Evolutionary conservation across 2,329 filamentous ascomycete species (phyloP), one percentile per base, ranked within the genome.

Genomic region (Ustilaginoidea virens): DNA sequence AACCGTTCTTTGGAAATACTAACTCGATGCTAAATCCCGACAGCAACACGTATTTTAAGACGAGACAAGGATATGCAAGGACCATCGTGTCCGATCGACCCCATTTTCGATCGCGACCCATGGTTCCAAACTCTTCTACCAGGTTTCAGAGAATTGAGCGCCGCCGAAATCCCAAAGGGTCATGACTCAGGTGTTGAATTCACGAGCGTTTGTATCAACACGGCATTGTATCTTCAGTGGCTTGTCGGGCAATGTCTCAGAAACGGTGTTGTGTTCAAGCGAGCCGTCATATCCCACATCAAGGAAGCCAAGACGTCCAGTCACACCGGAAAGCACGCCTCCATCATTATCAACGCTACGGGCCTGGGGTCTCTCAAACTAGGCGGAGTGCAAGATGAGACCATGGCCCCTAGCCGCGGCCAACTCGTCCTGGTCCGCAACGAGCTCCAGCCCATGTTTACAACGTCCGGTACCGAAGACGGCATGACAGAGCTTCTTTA

Each of bases 161-260:
- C 63, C 19, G 51, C 57, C 7, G 63, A 78, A 39, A 56, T 92
- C 2, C 68, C 71, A 0, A 42, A 57, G 0, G 80, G 69, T 12
- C 68, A 76, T 30, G 75, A 83, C 35, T 78, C 76, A 8, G 85
- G 74, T 15, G 80, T 71, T 28, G 61, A 66, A 31, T 93, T 90
- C 51, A 82, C 71, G 6, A 87, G 80, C 1, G 75, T 93, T 23
- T 94, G 86, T 55, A 87, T 94, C 50, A 94, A 96, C 56, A 81
- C 81, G 0, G 72, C 80, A 23, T 56, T 94, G 33, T 96, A 94
- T 54, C 70, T 94, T 2, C 73, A 81, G 4, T 94, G 80, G 72
- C 73, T 96, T 0, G 60, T 80, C 0, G 79, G 80, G 1, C 76
- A 90, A 55, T 92, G 82, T 49, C 63, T 80, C 17, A 73, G 71